phyloP scores from a whole-genome alignment of 1,139 yeast species.

The Geotrichum bryndzae region DNA sequence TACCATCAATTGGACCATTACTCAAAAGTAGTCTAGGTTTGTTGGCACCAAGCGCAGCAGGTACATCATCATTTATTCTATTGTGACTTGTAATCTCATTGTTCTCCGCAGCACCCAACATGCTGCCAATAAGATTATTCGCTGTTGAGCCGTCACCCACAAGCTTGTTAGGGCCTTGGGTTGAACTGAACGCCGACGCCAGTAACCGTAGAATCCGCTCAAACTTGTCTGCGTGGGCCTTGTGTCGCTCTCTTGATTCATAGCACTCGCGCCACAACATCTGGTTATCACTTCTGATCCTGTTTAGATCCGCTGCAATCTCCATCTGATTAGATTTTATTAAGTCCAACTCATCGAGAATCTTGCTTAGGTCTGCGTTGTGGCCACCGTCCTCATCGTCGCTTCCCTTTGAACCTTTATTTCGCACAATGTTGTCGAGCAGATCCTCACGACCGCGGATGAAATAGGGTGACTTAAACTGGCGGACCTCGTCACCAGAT shows the following conservation, averaged over 20 bases:
- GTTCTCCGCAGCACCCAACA: neutral
- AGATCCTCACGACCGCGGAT: slow-evolving; percentile 64
- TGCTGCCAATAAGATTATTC: neutral
- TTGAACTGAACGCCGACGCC: slow-evolving; percentile 67
- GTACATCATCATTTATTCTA: neutral
- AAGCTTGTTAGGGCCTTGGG: slow-evolving; percentile 32
- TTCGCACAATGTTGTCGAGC: slow-evolving; percentile 65
- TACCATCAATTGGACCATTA: neutral
- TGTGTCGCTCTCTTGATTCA: slow-evolving; percentile 76
- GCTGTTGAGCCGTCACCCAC: slow-evolving; percentile 26
- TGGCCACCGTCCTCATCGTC: slow-evolving; percentile 40
- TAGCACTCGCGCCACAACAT: slow-evolving; percentile 85
- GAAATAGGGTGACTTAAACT: slow-evolving; percentile 71
- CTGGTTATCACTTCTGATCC: slow-evolving; percentile 84
- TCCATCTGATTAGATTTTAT: slow-evolving; percentile 73
- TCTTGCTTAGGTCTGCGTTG: slow-evolving; percentile 43
- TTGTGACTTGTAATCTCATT: neutral
- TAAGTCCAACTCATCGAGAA: slow-evolving; percentile 67
- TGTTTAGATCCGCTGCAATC: slow-evolving; percentile 73
- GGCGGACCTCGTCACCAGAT: slow-evolving; percentile 58
- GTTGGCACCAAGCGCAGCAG: neutral
- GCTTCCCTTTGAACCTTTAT: slow-evolving; percentile 40
- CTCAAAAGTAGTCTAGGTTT: neutral
- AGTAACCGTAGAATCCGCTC: slow-evolving; percentile 82
- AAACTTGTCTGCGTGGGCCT: slow-evolving; percentile 78